Conservation (phyloP, 2,329 filamentous ascomycete genomes). For the Colletotrichum simmondsii region DNA sequence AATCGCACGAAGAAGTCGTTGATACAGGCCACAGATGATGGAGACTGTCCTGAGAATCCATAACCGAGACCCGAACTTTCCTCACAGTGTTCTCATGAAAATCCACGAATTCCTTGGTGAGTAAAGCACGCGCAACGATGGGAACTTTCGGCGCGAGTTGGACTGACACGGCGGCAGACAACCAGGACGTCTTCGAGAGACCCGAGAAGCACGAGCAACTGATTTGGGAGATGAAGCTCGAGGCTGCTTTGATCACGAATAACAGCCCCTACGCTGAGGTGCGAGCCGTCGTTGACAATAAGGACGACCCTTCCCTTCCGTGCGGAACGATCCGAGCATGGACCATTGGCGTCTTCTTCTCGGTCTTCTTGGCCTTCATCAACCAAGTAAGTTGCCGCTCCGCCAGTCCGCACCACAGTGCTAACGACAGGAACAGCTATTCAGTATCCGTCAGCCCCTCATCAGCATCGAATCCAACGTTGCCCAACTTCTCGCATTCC, state of each 20-base stretch:
- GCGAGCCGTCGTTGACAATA: slow-evolving; percentile 66
- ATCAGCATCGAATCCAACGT: slow-evolving; percentile 67
- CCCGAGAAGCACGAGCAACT: slow-evolving; percentile 59
- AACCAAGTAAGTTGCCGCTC: slow-evolving; percentile 52
- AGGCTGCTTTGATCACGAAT: slow-evolving; percentile 64
- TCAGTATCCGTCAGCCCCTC: slow-evolving; percentile 65
- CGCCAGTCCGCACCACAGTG: too few relatives aligned
- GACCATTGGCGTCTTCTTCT: slow-evolving; percentile 63
- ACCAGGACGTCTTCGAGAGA: slow-evolving; percentile 45
- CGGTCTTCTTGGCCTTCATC: slow-evolving; percentile 59
- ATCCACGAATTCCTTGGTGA: slow-evolving; percentile 53
- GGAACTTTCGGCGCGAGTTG: slow-evolving; percentile 3
- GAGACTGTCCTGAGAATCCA: slow-evolving; percentile 52
- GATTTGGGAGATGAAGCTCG: slow-evolving; percentile 65
- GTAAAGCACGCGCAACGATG: slow-evolving; percentile 43
- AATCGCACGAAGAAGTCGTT: neutral
- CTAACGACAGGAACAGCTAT: slow-evolving; percentile 47
- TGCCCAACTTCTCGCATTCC: slow-evolving; percentile 66
- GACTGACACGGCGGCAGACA: slow-evolving; percentile 29
- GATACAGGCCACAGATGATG: slow-evolving; percentile 46
- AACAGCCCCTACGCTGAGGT: slow-evolving; percentile 69
- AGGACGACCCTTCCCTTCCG: slow-evolving; percentile 60
- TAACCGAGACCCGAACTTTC: slow-evolving; percentile 56
- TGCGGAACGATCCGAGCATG: slow-evolving; percentile 66
- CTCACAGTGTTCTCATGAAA: slow-evolving; percentile 50